Percentiles rank a stretch among this genome's conserved stretches.
phyloP scores from a whole-genome alignment of 176 grass and related monocot genomes.

The Eragrostis nindensis region DNA sequence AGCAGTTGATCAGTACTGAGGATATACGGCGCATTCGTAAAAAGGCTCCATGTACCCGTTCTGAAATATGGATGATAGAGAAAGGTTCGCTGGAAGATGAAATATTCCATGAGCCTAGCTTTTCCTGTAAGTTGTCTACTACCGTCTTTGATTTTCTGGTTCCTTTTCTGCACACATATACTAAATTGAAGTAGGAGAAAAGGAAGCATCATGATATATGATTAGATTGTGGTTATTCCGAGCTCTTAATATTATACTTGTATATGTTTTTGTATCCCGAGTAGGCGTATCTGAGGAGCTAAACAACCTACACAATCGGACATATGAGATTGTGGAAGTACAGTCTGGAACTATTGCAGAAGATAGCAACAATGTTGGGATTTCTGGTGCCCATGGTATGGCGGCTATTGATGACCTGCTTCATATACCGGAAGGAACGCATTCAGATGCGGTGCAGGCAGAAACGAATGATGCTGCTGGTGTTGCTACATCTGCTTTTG shows the following conservation, averaged over 20 bases:
- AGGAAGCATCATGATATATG: conserved; percentile 6
- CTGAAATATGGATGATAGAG: conserved; percentile 97
- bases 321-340: conserved; percentile 49
- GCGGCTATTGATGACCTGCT: conserved; percentile 36
- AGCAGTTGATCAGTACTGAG: conserved; percentile 94
- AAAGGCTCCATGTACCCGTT: conserved; percentile 98
- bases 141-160: conserved; percentile 24
- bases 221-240: conserved; percentile 3
- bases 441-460: conserved; percentile 7
- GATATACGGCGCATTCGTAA: conserved; percentile 93
- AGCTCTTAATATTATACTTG: background rate
- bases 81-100: conserved; percentile 92
- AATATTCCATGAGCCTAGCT: conserved; percentile 73
- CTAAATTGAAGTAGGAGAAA: conserved; percentile 1
- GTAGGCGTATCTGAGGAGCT: conserved; percentile 73
- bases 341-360: conserved; percentile 39
- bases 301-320: conserved; percentile 51
- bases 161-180: conserved; percentile 7
- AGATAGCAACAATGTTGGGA: conserved; percentile 28
- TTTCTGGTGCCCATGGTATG: conserved; percentile 34
- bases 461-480: conserved; percentile 22
- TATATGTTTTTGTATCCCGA: conserved; percentile 35
- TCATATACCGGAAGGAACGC: conserved; percentile 33
- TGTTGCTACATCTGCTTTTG: conserved; percentile 25
- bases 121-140: conserved; percentile 60